Percentiles rank a stretch among this genome's conserved stretches.
These are phyloP conservation scores for Conticribra guillardii DNA, from an alignment of 108 stramenopile genomes.

Conservation along the genomic window DNA sequence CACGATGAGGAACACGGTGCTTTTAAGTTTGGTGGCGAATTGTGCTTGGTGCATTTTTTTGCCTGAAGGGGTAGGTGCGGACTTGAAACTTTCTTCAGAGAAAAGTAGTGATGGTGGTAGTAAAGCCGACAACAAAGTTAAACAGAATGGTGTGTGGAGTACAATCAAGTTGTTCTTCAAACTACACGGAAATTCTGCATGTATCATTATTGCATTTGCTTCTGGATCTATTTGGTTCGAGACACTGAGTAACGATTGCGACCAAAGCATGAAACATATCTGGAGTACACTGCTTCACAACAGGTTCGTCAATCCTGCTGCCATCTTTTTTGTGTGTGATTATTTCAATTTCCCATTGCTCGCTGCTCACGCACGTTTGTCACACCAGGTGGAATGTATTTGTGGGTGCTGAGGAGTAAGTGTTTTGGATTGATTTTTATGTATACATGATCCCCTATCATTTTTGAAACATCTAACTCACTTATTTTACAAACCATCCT, in stretches of 20 bases:
- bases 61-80: conserved; percentile 43
- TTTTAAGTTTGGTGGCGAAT: conserved; percentile 79
- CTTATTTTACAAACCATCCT: not conserved
- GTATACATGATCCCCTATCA: not conserved
- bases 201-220: conserved; percentile 53
- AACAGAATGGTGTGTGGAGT: no score
- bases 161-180: not conserved
- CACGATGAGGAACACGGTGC: conserved; percentile 75
- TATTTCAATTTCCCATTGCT: no score
- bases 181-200: conserved; percentile 23
- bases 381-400: conserved; percentile 94
- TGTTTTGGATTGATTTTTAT: not conserved
- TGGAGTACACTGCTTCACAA: conserved; percentile 82
- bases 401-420: conserved; percentile 84
- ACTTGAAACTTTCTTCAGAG: conserved; percentile 15
- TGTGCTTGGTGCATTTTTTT: conserved; percentile 74
- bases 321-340: no score
- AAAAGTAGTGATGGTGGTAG: not conserved
- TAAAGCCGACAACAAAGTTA: not conserved
- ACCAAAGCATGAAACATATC: conserved; percentile 67
- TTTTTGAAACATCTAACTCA: not conserved
- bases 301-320: no score
- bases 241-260: conserved; percentile 61
- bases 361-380: no score
- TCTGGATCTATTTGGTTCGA: conserved; percentile 82